Base-by-base conservation (phyloP, 2,329 filamentous ascomycete genomes). In the Triangularia verruculosa region DNA sequence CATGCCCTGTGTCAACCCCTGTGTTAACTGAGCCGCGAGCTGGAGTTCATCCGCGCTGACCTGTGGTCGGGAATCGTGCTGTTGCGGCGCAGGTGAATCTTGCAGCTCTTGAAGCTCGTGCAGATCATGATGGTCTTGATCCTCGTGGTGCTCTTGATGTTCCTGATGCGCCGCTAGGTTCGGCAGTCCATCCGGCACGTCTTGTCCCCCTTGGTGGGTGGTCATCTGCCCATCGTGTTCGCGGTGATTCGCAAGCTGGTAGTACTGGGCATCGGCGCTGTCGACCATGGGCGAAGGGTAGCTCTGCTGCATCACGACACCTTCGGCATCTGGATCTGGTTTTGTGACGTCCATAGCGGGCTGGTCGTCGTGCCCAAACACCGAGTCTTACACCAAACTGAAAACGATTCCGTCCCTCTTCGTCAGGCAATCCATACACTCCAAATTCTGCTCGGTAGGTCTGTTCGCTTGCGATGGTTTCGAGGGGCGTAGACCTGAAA, bases 1-100 rank as follows among this genome's bases (percentile, higher is more conserved):
- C 57, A 59, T 57, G 4, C 79, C 83, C 64, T 84, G 82, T 56
- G 83, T 83, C 47, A 87, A 74, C 52, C 79, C 83, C 64, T 84
- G 82, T 56, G 83, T 83, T 51, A 87, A 74, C 70, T 86, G 84
- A 9, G 84, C 83, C 13, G 84, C 83, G 43, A 86, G 76, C 72
- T 85, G 84, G 51, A 86, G 77, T 74, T 86, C 84, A 68, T 85
- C 83, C 4, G 80, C 77, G 63, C 81, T 85, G 34, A 80, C 75
- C 5, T 70, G 64, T 1, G 79, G 75, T 12, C 77, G 77, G 13
- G 76, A 70, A 53, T 80, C 78, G 55, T 81, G 78, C 27, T 80
- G 79, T 53, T 78, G 78, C 20, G 78, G 73, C 15, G 76, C 71
- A 13, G 76, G 72, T 2, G 76, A 69, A 9, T 79, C 77, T 47